phyloP scores from a whole-genome alignment of 2,329 filamentous ascomycete species.

The Teratosphaeria epicoccoides region DNA sequence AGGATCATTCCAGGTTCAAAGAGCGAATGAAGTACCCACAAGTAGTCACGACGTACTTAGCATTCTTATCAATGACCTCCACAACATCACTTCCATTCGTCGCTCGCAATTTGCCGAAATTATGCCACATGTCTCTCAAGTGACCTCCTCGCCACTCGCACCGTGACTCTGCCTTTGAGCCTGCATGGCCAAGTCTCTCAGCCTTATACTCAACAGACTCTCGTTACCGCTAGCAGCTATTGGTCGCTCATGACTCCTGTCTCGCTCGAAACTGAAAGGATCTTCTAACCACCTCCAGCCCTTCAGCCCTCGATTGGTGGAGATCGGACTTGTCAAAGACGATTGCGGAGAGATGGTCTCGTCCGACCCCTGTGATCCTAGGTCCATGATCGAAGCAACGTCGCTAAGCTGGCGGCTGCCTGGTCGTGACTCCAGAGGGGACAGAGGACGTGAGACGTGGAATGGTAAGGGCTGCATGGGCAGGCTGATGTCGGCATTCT shows the following conservation, averaged over 20 bases:
- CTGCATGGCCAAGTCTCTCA: constrained; percentile 46
- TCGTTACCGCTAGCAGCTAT: constrained; percentile 39
- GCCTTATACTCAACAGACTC: constrained; percentile 55
- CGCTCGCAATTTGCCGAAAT: no score
- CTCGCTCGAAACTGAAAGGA: constrained; percentile 11
- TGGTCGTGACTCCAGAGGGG: constrained; percentile 21
- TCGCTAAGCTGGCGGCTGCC: constrained; percentile 18
- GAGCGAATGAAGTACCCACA: no score
- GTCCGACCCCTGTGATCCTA: constrained; percentile 14
- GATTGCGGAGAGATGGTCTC: constrained; percentile 7
- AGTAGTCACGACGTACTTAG: no score
- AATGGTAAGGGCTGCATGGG: constrained; percentile 18
- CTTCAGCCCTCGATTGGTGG: neutral
- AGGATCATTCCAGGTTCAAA: no score
- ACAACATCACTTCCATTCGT: no score
- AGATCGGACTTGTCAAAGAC: neutral
- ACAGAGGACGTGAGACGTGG: constrained; percentile 11
- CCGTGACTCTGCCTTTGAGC: neutral
- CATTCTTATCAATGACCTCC: no score
- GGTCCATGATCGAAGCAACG: constrained; percentile 13
- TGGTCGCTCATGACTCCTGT: constrained; percentile 47
- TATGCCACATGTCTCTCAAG: neutral
- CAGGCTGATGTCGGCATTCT: constrained; percentile 14
- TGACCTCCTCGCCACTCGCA: neutral
- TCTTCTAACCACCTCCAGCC: constrained; percentile 5